phyloP scores from a whole-genome alignment of 2,329 filamentous ascomycete species.

The Hymenoscyphus fructigenus region DNA sequence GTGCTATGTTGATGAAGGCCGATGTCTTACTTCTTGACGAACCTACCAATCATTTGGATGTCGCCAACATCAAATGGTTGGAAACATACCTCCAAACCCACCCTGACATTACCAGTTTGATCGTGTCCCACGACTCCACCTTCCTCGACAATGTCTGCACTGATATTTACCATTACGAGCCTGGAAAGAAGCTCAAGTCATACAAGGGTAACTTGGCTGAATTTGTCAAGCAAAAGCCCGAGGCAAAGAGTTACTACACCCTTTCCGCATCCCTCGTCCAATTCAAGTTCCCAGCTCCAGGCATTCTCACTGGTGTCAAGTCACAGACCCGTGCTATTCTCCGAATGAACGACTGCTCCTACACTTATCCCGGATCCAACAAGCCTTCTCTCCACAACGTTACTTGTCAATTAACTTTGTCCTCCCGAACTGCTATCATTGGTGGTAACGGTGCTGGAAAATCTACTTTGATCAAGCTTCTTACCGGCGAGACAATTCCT shows the following conservation, averaged over 20 bases:
- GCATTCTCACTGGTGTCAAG: slow-evolving; percentile 93
- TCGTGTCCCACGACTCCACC: slow-evolving; percentile 96
- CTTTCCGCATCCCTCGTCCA: slow-evolving; percentile 83
- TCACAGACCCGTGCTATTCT: slow-evolving; percentile 91
- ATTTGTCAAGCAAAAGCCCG: slow-evolving; percentile 87
- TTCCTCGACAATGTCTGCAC: slow-evolving; percentile 98
- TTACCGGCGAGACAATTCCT: slow-evolving; percentile 89
- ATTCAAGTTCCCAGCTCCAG: slow-evolving; percentile 97
- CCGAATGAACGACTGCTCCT: slow-evolving; percentile 88
- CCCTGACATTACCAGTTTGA: slow-evolving; percentile 93
- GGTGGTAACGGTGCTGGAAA: slow-evolving; percentile 98
- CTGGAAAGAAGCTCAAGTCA: slow-evolving; percentile 85
- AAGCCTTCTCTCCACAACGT: slow-evolving; percentile 89
- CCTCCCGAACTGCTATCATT: slow-evolving; percentile 92
- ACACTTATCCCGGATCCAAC: slow-evolving; percentile 83
- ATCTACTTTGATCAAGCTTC: slow-evolving; percentile 94
- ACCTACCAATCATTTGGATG: slow-evolving; percentile 97
- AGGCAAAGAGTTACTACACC: slow-evolving; percentile 98
- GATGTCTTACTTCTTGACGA: slow-evolving; percentile 96
- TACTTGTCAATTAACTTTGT: slow-evolving; percentile 83
- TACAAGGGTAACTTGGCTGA: slow-evolving; percentile 80
- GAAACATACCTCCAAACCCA: slow-evolving; percentile 95
- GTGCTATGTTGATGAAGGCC: slow-evolving; percentile 95
- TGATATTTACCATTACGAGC: slow-evolving; percentile 98
- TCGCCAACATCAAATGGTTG: slow-evolving; percentile 93